A percentile compares a stretch with the other conserved stretches of the same genome.
phyloP scores from a whole-genome alignment of 176 grass and related monocot genomes.

The Themeda triandra region DNA sequence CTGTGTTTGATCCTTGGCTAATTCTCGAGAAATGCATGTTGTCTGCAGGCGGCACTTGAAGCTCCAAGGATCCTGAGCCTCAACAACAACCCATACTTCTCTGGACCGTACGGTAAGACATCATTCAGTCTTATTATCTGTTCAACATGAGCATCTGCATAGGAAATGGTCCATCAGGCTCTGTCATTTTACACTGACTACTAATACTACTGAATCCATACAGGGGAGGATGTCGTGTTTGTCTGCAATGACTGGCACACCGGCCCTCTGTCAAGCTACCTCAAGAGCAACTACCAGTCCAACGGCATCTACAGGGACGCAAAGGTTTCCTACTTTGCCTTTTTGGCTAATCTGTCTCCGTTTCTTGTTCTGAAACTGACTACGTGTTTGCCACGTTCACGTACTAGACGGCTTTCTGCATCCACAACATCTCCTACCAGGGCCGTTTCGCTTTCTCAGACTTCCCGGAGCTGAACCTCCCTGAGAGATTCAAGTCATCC shows the following conservation, averaged over 20 bases:
- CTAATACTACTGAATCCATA: background rate
- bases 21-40: background rate
- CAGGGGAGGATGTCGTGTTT: slow-evolving; percentile 86
- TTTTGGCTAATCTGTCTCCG: background rate
- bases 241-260: slow-evolving; percentile 98
- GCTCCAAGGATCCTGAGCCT: slow-evolving; percentile 77
- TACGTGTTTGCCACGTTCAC: background rate
- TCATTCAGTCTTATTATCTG: background rate
- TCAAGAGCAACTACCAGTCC: slow-evolving; percentile 75
- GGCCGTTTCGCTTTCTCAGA: slow-evolving; percentile 63
- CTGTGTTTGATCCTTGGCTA: background rate
- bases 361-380: slow-evolving; percentile 20
- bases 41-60: slow-evolving; percentile 78
- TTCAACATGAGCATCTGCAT: background rate
- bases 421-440: slow-evolving; percentile 98
- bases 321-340: slow-evolving; percentile 38
- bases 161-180: background rate
- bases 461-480: slow-evolving; percentile 63
- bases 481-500: slow-evolving; percentile 69
- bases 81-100: slow-evolving; percentile 58
- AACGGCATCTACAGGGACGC: slow-evolving; percentile 75
- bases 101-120: slow-evolving; percentile 69
- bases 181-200: background rate
- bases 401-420: slow-evolving; percentile 83
- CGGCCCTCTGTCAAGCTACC: slow-evolving; percentile 63